A percentile compares a stretch with the other conserved stretches of the same genome.
phyloP scores from a whole-genome alignment of 2,329 filamentous ascomycete genomes.

The Exophiala phaeomuriformis region DNA sequence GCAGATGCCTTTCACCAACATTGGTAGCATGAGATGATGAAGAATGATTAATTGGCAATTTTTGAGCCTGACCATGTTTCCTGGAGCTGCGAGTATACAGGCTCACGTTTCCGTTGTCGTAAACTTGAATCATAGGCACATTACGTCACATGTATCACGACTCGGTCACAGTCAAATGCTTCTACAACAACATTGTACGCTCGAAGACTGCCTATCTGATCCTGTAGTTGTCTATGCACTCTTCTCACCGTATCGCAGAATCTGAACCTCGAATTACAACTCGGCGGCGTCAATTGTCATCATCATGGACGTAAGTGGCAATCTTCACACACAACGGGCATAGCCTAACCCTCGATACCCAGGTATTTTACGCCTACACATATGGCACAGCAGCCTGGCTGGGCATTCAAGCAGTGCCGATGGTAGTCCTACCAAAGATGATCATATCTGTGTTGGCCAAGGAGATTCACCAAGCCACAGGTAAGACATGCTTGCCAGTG shows the following conservation, averaged over 20 bases:
- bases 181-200: too few species aligned
- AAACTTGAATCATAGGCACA: too few species aligned
- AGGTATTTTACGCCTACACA: slow-evolving; percentile 42
- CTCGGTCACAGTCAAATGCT: too few species aligned
- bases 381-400: slow-evolving; percentile 42
- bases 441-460: slow-evolving; percentile 54
- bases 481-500: slow-evolving; percentile 32
- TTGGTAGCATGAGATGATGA: neutral
- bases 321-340: neutral
- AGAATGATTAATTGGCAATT: neutral
- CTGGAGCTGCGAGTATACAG: neutral
- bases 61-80: neutral
- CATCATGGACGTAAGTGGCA: slow-evolving; percentile 13
- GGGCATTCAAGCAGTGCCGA: slow-evolving; percentile 42
- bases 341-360: neutral
- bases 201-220: too few species aligned
- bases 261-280: too few species aligned
- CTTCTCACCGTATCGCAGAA: too few species aligned
- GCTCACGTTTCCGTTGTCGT: neutral
- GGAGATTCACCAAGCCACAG: slow-evolving; percentile 49
- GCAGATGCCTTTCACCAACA: neutral
- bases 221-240: too few species aligned
- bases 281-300: neutral
- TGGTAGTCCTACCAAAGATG: slow-evolving; percentile 55
- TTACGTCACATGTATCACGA: too few species aligned